Evolutionary conservation across 768 basidiomycete genomes (phyloP), one percentile per base, ranked within the genome.

Genomic region (Phallus indusiatus): DNA sequence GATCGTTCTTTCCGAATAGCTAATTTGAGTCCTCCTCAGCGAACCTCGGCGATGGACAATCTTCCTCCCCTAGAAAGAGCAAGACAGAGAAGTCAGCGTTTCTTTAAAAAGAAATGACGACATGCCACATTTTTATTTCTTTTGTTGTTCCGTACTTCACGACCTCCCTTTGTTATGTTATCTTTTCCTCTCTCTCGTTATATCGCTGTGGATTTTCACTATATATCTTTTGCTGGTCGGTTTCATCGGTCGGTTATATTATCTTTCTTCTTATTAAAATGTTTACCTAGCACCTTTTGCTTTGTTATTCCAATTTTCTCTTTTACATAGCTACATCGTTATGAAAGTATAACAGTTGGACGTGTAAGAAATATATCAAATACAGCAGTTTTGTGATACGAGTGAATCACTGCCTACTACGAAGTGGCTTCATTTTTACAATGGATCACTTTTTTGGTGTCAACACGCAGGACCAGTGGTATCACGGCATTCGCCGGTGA

Each of bases 61-160:
- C 64, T 90, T 24, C 76, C 86, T 5, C 88, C 88, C 0, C 71
- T 90, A 36, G 88, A 90, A 69, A 78, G 80, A 63, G 88, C 85
- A 33, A 72, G 79, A 59, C 76, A 83, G 54, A 78, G 78, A 61
- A 59, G 57, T 24, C 37, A 51, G 17, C 24, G 50, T 33, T 37
- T 59, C 33, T 22, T 48, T 5, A 49, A 49, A 33, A 35, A 36
- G 47, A 51, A 24, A 50, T 34, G 28, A 24, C 14, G 28, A 28
- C 28, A 28, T 28, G 28, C 28, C 7, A 28, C 28, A n/a, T 58
- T 51, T 51, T 37, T 37, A 37, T 8, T 37, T 37, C 16, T 8
- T 37, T 37, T 8, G 36, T 37, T 37, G 36, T 37, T 37, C 16
- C 8, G 8, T 8, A 8, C 36, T 16, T 37, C 36, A 42, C 42